phyloP scores from a whole-genome alignment of 169 alveolate species.

The Toxoplasma gondii region DNA sequence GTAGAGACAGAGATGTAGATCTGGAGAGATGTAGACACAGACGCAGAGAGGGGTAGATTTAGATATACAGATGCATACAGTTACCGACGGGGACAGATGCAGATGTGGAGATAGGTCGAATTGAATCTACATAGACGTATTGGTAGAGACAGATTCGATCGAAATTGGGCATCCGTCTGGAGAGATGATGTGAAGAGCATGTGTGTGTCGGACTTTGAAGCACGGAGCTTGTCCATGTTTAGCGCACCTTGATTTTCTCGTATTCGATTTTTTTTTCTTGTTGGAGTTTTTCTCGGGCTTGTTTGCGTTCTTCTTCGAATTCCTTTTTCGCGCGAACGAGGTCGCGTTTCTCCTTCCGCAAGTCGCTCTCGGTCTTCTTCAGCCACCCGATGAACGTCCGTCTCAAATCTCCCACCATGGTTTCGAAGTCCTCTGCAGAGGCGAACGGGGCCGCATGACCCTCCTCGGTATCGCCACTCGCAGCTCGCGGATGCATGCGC shows the following conservation, averaged over 20 bases:
- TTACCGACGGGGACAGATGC: no score
- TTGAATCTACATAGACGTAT: no score
- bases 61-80: no score
- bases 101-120: no score
- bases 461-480: background rate
- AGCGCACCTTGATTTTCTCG: slow-evolving; percentile 58
- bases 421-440: slow-evolving; percentile 81
- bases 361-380: slow-evolving; percentile 81
- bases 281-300: slow-evolving; percentile 71
- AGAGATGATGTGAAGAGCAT: background rate
- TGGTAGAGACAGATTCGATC: no score
- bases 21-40: no score
- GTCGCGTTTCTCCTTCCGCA: slow-evolving; percentile 66
- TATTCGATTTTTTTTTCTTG: slow-evolving; percentile 60
- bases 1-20: no score
- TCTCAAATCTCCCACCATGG: slow-evolving; percentile 87
- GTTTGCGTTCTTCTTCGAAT: slow-evolving; percentile 69
- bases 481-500: background rate
- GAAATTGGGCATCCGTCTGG: background rate
- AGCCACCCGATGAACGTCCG: slow-evolving; percentile 86
- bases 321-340: slow-evolving; percentile 76
- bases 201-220: background rate
- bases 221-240: no score
- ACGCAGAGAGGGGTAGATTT: no score
- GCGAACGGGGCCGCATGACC: background rate